These are phyloP conservation scores for Chaetothyriales sp. DNA, from an alignment of 2,329 filamentous ascomycete genomes.

Conservation along the genomic window DNA sequence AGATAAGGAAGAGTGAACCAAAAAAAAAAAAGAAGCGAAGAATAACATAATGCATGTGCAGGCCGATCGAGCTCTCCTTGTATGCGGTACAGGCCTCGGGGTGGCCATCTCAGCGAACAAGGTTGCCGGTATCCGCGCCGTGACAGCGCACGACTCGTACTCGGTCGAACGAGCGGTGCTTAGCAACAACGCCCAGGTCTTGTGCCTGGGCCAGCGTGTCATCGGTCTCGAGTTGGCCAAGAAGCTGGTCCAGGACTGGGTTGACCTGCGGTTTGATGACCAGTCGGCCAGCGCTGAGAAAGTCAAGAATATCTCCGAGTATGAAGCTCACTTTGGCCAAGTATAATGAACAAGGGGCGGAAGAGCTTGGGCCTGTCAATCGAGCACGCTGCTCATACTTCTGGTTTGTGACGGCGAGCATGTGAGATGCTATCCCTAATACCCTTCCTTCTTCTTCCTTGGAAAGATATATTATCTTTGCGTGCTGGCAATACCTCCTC, in stretches of 20 bases:
- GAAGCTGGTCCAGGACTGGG: conserved; percentile 63
- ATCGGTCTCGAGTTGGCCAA: conserved; percentile 68
- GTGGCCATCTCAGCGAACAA: conserved; percentile 86
- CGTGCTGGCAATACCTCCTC: too few relatives aligned
- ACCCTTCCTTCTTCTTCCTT: too few relatives aligned
- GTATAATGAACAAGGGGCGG: conserved; percentile 1
- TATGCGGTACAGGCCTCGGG: conserved; percentile 75
- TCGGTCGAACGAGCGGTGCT: conserved; percentile 65
- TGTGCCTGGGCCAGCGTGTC: conserved; percentile 75
- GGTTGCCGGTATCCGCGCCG: conserved; percentile 67
- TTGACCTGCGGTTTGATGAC: conserved; percentile 67
- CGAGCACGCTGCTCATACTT: too few relatives aligned
- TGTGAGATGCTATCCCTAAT: too few relatives aligned
- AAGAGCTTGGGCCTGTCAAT: neutral
- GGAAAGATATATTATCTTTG: too few relatives aligned
- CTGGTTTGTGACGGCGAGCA: too few relatives aligned
- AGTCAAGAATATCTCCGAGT: conserved; percentile 34
- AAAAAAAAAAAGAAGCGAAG: too few relatives aligned
- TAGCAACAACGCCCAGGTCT: conserved; percentile 73
- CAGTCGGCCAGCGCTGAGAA: conserved; percentile 48
- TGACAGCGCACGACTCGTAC: conserved; percentile 78
- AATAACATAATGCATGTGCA: too few relatives aligned
- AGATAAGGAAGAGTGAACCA: too few relatives aligned
- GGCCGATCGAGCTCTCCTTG: conserved; percentile 62
- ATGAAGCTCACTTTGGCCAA: conserved; percentile 25